Percentiles rank a stretch among this genome's conserved stretches.
Conservation (phyloP, 2,329 filamentous ascomycete genomes). For the Fusarium incarnatum region DNA sequence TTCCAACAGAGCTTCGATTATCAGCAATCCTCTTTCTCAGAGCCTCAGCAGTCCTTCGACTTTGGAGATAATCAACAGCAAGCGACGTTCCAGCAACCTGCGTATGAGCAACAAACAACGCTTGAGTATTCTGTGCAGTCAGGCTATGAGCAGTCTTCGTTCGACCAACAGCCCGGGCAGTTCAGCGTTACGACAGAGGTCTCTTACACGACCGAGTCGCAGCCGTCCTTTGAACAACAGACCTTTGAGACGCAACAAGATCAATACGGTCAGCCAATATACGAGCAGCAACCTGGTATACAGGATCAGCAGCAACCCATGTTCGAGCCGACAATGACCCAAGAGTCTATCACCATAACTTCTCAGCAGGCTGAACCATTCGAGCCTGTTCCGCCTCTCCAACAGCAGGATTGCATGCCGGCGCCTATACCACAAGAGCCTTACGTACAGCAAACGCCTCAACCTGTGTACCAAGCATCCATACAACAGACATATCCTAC, state of each 20-base stretch:
- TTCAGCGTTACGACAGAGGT: conserved; percentile 11
- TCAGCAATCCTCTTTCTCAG: conserved; percentile 9
- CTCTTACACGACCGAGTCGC: conserved; percentile 7
- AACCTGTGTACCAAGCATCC: conserved; percentile 1
- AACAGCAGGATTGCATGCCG: conserved; percentile 8
- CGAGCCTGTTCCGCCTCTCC: background rate
- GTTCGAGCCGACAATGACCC: background rate
- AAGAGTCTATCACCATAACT: background rate
- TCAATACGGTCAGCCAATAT: conserved; percentile 13
- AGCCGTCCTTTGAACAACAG: conserved; percentile 1
- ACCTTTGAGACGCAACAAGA: conserved; percentile 13
- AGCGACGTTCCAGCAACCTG: conserved; percentile 18
- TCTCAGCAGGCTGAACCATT: background rate
- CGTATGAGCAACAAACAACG: conserved; percentile 22
- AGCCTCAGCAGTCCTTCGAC: conserved; percentile 1
- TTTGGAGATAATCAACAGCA: conserved; percentile 11
- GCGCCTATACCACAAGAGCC: background rate
- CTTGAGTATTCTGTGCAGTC: conserved; percentile 21
- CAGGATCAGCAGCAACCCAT: conserved; percentile 26
- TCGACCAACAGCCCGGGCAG: conserved; percentile 25
- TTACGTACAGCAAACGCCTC: background rate
- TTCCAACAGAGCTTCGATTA: conserved; percentile 26
- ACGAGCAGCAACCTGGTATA: conserved; percentile 17
- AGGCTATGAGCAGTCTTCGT: background rate
- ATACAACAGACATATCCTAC: conserved; percentile 7